These are phyloP conservation scores for Rhytidiadelphus loreus DNA, from an alignment of 225 moss, liverwort and hornwort genomes.

Conservation along the genomic window DNA sequence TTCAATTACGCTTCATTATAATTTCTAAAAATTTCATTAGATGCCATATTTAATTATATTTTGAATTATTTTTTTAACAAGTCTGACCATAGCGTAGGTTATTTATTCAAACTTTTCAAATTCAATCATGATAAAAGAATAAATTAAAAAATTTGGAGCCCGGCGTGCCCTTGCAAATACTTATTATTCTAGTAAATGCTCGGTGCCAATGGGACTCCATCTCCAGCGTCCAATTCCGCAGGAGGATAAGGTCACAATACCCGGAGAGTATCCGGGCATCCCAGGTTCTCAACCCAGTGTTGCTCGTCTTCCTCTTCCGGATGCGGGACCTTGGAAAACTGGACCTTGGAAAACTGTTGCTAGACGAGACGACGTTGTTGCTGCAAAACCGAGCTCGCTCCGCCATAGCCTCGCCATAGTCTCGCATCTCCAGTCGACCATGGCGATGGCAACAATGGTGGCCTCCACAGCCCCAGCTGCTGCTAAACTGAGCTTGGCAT, in stretches of 20 bases:
- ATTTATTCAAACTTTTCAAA: too few relatives aligned
- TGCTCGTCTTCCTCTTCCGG: neutral
- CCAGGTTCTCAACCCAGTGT: neutral
- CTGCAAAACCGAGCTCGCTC: neutral
- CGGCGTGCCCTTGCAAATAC: neutral
- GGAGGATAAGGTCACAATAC: neutral
- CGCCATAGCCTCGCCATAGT: neutral
- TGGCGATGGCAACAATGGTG: slow-evolving; percentile 16
- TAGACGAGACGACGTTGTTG: neutral
- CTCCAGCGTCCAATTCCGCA: neutral
- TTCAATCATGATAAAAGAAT: neutral
- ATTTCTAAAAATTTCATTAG: too few relatives aligned
- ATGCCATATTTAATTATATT: too few relatives aligned
- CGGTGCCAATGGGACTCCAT: neutral
- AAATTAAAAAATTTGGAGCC: neutral
- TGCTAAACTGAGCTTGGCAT: neutral
- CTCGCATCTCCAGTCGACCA: neutral
- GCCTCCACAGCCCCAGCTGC: slow-evolving; percentile 4
- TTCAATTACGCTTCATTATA: too few relatives aligned
- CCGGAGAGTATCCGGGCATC: neutral
- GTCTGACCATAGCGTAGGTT: too few relatives aligned
- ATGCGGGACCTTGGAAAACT: neutral
- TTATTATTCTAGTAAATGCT: neutral
- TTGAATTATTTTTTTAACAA: too few relatives aligned
- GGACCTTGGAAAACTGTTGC: neutral